Evolutionary conservation across 331 rosid species (phyloP).

Genomic region (Rosa hybrid): DNA sequence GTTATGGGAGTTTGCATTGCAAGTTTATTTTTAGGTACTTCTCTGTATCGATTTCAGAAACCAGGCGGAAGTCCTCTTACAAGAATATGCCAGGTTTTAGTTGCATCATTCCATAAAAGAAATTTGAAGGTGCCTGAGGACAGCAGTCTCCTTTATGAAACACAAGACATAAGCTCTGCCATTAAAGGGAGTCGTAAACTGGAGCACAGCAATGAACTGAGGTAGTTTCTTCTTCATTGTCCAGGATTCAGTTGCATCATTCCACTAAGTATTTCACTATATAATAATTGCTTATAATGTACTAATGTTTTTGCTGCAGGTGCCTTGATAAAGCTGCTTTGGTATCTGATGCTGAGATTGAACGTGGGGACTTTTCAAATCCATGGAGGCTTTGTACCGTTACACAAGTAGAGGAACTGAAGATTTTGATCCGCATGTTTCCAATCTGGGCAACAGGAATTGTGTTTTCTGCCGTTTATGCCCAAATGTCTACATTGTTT

Average conservation of each 20-base stretch:
- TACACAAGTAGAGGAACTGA: slow-evolving; percentile 41
- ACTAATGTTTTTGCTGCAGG: slow-evolving; percentile 2
- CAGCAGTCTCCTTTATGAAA: slow-evolving; percentile 28
- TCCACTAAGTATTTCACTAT: background rate
- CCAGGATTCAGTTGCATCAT: background rate
- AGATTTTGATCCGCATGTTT: slow-evolving; percentile 36
- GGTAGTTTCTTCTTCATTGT: slow-evolving; percentile 16
- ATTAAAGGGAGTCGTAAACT: slow-evolving; percentile 39
- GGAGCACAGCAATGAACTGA: slow-evolving; percentile 30
- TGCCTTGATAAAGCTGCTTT: slow-evolving; percentile 40
- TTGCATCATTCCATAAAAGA: slow-evolving; percentile 24
- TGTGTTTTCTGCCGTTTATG: slow-evolving; percentile 34
- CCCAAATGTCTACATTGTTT: slow-evolving; percentile 47
- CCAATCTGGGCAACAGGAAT: slow-evolving; percentile 49
- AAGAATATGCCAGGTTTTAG: slow-evolving; percentile 36
- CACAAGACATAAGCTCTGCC: slow-evolving; percentile 20
- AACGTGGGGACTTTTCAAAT: slow-evolving; percentile 7
- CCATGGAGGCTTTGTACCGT: slow-evolving; percentile 37
- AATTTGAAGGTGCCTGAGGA: slow-evolving; percentile 14
- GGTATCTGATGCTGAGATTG: slow-evolving; percentile 12
- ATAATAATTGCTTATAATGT: background rate
- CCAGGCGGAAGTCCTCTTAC: slow-evolving; percentile 39
- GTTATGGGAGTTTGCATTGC: slow-evolving; percentile 29
- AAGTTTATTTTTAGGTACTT: slow-evolving; percentile 32
- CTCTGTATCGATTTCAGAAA: slow-evolving; percentile 30